Evolutionary conservation across 305 asterid species (phyloP), one percentile per base, ranked within the genome.

Genomic region (Fraxinus platypoda): DNA sequence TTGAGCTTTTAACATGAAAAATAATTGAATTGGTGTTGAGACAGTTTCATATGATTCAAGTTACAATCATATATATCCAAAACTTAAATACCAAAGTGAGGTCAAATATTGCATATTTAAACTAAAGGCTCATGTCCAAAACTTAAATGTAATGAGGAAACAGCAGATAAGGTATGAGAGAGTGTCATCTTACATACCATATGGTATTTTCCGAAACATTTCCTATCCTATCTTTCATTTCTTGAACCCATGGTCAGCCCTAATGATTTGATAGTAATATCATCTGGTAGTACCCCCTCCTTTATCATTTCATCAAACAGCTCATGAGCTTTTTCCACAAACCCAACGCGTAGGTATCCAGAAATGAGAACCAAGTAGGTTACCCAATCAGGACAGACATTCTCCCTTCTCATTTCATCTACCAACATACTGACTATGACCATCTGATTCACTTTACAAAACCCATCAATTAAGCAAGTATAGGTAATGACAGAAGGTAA

Each of bases 381-480:
- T 21, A 87, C 85, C 49, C 62, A 43, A 88, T 92, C 94, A 76
- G 84, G 91, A 74, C 81, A 46, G 4, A 91, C 23, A 46, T 79
- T 79, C 83, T 84, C 79, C 72, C 64, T 71, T 76, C 72, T 72
- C 93, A 91, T 90, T 84, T 87, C 86, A 25, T 84, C 80, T 34
- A 87, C 68, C 83, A 91, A 76, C 85, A 11, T 62, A 57, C 17
- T 41, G 41, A 80, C 94, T 71, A 79, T 71, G 54, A 85, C 88
- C 87, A 85, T 76, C 28, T 81, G 88, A 79, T 82, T 79, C 38
- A 83, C 71, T 81, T 85, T 87, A 83, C 78, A 86, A 83, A 85
- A 89, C 28, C 90, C 89, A 81, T 89, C 89, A 82, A 92, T 89
- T 75, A 92, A 81, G 81, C 97, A 90, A 41, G 93, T 90, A 84